These are phyloP conservation scores for Dendrothele bispora DNA, from an alignment of 768 basidiomycete genomes.

Conservation along the genomic window DNA sequence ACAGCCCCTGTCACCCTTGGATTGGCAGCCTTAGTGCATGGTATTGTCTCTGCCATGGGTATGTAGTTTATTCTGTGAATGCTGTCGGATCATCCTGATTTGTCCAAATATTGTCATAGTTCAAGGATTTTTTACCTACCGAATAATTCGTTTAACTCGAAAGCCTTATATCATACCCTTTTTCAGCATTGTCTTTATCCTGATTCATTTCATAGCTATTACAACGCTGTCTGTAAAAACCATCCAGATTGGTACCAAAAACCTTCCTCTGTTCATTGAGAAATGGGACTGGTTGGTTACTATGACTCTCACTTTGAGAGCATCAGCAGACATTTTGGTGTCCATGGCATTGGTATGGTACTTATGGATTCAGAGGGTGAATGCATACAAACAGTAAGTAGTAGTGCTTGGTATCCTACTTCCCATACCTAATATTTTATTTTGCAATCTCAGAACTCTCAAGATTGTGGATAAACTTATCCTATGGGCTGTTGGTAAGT, in stretches of 20 bases:
- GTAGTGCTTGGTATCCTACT: neutral
- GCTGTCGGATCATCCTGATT: neutral
- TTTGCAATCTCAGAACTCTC: neutral
- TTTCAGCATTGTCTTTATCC: neutral
- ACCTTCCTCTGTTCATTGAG: neutral
- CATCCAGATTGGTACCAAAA: neutral
- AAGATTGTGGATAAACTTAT: slow-evolving; percentile 1
- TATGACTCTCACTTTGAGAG: neutral
- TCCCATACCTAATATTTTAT: neutral
- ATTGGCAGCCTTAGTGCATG: neutral
- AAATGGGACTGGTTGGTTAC: neutral
- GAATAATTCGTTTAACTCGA: neutral
- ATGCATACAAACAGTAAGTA: neutral
- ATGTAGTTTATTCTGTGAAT: neutral
- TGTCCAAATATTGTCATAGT: neutral
- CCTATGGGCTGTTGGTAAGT: neutral
- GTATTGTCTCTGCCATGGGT: neutral
- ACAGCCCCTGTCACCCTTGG: neutral
- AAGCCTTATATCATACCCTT: neutral
- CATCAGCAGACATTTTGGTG: neutral
- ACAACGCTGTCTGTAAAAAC: neutral
- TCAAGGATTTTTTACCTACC: neutral
- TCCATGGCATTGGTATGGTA: neutral
- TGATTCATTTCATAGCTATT: neutral
- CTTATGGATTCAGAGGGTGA: neutral